Evolutionary conservation across 257 asterid genomes (phyloP), one percentile per base, ranked within the genome.

Genomic region (Cordia subcordata): DNA sequence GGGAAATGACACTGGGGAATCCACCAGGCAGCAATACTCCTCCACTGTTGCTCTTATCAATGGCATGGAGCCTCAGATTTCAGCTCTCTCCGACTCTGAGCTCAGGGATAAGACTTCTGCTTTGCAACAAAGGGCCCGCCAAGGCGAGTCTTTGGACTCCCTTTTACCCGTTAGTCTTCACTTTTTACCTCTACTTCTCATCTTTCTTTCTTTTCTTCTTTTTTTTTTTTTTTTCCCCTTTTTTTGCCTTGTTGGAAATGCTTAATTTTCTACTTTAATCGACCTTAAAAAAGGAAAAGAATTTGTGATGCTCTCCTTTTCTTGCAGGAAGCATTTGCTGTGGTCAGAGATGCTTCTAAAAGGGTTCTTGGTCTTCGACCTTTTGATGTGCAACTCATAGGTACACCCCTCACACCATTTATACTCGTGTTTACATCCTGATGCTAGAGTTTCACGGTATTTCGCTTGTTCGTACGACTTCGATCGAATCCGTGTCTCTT

Each of bases 361-460:
- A 81, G 99, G 77, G 99, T 92, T 77, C 90, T 92, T 1, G 99
- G 97, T 60, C 97, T 92, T 68, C 94, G 99, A 45, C 99, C 99
- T 12, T 92, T 92, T 61, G 97, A 92, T 70, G 97, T 88, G 38
- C 99, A 92, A 72, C 75, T 92, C 67, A 88, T 92, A 71, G 98
- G 97, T n/a, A n/a, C n/a, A n/a, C n/a, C n/a, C n/a, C n/a, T n/a
- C n/a, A n/a, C 85, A 70, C 57, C 57, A 62, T 54, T 47, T n/a
- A n/a, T n/a, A n/a, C n/a, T n/a, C n/a, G n/a, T 47, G 17, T 10
- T 47, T 47, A 47, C 19, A 14, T n/a, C 11, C 21, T 11, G 15
- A 14, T 46, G 18, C 51, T 46, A 46, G 51, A 45, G 5, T 4
- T 12, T 45, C 13, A 0, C 1, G 14, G 1, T 46, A 44, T 46